Conservation (phyloP, 352 stramenopile species). For the Thalassiosira livingstoniorum region DNA sequence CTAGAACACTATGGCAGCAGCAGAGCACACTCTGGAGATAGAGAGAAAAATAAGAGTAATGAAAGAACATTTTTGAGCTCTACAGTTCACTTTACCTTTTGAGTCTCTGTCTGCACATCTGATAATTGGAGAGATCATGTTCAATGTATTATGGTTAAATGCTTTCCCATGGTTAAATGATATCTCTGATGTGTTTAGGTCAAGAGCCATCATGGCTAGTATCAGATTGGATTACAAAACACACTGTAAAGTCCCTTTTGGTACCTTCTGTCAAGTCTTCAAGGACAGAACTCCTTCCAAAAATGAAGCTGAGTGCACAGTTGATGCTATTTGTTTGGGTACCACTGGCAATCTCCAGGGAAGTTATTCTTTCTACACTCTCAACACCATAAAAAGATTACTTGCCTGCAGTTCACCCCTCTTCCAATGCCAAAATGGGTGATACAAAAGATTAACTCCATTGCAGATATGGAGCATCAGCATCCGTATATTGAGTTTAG, state of each 20-base stretch:
- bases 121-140: background rate
- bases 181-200: background rate
- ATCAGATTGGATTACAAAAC: background rate
- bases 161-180: background rate
- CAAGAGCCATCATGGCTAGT: background rate
- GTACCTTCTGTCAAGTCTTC: background rate
- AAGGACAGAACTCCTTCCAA: background rate
- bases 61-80: background rate
- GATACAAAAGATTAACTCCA: too few relatives aligned
- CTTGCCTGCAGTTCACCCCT: background rate
- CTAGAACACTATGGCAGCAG: background rate
- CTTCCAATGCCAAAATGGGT: too few relatives aligned
- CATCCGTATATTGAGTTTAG: too few relatives aligned
- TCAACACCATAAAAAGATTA: background rate
- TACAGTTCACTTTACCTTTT: background rate
- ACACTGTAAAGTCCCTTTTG: slow-evolving; percentile 6
- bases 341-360: background rate
- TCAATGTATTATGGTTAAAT: background rate
- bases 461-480: too few relatives aligned
- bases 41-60: background rate
- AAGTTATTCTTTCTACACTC: background rate
- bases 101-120: background rate
- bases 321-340: background rate
- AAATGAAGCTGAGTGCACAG: background rate
- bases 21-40: background rate